Conservation (phyloP, 2,329 filamentous ascomycete genomes). For the Dactylellina haptotyla region DNA sequence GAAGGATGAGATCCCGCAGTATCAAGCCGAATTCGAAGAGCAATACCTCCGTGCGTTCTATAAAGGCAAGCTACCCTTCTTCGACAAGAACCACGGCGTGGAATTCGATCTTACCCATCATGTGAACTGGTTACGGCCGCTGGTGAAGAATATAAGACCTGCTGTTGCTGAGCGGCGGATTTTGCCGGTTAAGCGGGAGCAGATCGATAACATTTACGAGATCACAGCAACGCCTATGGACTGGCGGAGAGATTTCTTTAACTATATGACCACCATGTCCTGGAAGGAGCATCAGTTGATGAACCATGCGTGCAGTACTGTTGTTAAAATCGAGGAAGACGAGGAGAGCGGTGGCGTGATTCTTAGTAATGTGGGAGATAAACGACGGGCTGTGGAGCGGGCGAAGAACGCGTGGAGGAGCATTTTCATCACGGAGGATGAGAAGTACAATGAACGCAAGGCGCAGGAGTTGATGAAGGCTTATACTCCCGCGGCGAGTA, state of each 20-base stretch:
- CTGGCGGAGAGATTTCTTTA: constrained; percentile 44
- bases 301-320: constrained; percentile 30
- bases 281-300: constrained; percentile 53
- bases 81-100: constrained; percentile 38
- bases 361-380: not conserved
- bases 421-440: constrained; percentile 44
- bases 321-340: constrained; percentile 17
- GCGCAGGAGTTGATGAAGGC: constrained; percentile 39
- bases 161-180: constrained; percentile 26
- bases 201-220: constrained; percentile 27
- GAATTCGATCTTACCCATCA: constrained; percentile 43
- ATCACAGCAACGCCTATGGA: constrained; percentile 26
- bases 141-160: constrained; percentile 43
- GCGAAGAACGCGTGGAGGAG: constrained; percentile 45
- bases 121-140: constrained; percentile 39
- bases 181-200: constrained; percentile 12
- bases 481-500: constrained; percentile 19
- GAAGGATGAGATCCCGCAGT: constrained; percentile 51
- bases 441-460: constrained; percentile 36
- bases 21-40: constrained; percentile 49
- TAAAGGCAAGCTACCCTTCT: constrained; percentile 41
- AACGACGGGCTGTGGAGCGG: constrained; percentile 24
- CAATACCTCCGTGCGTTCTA: constrained; percentile 48
- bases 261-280: constrained; percentile 51
- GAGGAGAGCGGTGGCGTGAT: not conserved